Base-by-base conservation (phyloP, 495 filamentous ascomycete genomes). In the Emericellopsis terricola region DNA sequence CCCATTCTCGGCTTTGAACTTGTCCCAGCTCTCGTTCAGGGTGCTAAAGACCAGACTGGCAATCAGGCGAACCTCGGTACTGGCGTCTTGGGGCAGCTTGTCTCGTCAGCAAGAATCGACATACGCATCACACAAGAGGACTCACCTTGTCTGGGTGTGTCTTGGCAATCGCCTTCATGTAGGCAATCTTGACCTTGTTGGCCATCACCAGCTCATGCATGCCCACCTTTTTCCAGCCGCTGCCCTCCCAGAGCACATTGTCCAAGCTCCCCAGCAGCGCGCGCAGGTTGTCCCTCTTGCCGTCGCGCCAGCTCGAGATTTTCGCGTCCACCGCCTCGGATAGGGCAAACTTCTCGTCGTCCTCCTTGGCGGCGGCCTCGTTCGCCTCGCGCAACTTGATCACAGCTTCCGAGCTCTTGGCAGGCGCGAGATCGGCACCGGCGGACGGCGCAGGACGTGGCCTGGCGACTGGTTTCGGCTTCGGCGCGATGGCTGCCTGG, bases 111-210 rank as follows among this genome's bases (percentile, higher is more conserved):
- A 34, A 4, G 16, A 26, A 29, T 19, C 3, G 11, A 5, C 18
- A 1, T 8, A 24, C 8, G 20, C 14, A 32, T 5, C 10, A 5
- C 6, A 13, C 13, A 27, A 23, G 5, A 28, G n/a, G 8, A 59
- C 71, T 52, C 62, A 94, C 89, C 76, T 97, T 97, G 52, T 97
- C 89, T 40, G 89, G 89, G 65, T 97, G 89, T 42, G 89, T 85
- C 68, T 93, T 96, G 4, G 74, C 79, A 73, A 97, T 94, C 4
- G 83, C 89, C 69, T 92, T 94, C 89, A 97, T 96, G 47, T 97
- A 97, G 37, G 80, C 68, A 36, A 96, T 72, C 71, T 97, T 97
- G 32, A 94, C 89, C 65, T 81, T 92, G 31, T 75, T 76, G 28
- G 85, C 74, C 61, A 92, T 60, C 24, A 97, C 73, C 43, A 97